Evolutionary conservation across 805 yeast genomes (phyloP), one percentile per base, ranked within the genome.

Genomic region (Wickerhamiella azymoides): DNA sequence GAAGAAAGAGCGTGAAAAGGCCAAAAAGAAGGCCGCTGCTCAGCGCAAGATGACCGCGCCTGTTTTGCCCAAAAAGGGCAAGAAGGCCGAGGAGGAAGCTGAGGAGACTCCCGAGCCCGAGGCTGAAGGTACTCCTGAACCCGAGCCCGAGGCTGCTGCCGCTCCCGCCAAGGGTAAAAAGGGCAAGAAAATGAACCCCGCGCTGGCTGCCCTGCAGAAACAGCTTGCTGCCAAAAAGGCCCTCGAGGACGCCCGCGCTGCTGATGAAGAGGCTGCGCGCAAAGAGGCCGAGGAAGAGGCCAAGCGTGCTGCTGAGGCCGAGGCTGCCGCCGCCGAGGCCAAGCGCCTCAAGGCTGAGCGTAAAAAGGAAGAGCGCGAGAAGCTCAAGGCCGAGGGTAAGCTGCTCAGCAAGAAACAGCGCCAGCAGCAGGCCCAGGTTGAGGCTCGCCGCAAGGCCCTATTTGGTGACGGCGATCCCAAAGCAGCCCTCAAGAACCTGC

Each of bases 301-400:
- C 47, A 57, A 57, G 18, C 66, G 66, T 5, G 70, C 67, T 36
- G 79, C 70, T 54, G 92, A 79, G 59, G 94, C 79, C 58, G 83
- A 72, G 54, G 63, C 68, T 49, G 55, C 67, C 28, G 74, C 68
- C 54, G 80, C 73, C 52, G 74, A 70, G 54, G 79, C 72, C 44
- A 68, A 68, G 43, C 54, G 55, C n/a, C 66, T 65, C 47, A 89
- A 83, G 74, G 84, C 79, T 58, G 98, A 92, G 65, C 83, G 77
- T 62, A 96, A 89, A 58, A 81, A 74, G 66, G 73, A 74, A 49
- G 86, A 82, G 71, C 80, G 76, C 54, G 98, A 92, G 58, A 89
- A 84, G 67, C 76, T 92, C 62, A 84, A 84, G 67, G 92, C 96
- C 30, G 96, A 89, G 66, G 99, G 99, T 59, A 92, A 92, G 62